Base-by-base conservation (phyloP, 352 stramenopile genomes). In the Globisporangium orthogonon region DNA sequence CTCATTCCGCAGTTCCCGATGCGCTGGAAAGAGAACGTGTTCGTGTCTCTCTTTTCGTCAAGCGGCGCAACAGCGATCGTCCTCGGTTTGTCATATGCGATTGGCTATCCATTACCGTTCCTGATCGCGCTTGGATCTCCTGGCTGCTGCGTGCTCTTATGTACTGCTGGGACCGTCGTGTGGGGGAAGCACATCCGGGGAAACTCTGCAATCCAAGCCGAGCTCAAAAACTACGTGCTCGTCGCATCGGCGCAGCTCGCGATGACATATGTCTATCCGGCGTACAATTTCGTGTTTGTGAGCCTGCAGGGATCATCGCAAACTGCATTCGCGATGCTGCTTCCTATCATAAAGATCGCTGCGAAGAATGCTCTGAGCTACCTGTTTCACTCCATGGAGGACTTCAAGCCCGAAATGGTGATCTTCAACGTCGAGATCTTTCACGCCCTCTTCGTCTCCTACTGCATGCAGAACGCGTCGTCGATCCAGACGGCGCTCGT, bases 11-110 rank as follows among this genome's bases (percentile, higher is more conserved):
- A 29, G 11, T 58, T 72, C 15, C 55, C 57, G 9, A 23, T 40
- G 35, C 35, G 35, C 7, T 40, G 2, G 35, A 40, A 14, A 40
- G 35, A 40, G 35, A 40, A 40, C 35, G 35, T 14, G 35, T 11
- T 65, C 1, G 51, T 72, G 15, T 52, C 60, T 11, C 45, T 62
- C 0, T 43, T 52, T 1, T 44, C 62, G 0, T 59, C 54, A 11
- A 59, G 46, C 1, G 30, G 53, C 10, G 48, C 60, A 0, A 29
- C 65, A 3, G 35, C 35, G 10, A 40, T 14, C 35, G 35, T 40
- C 4, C 63, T 66, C 31, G 35, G 35, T 14, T 40, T 40, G 10
- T 11, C 35, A 10, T 2, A 40, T 14, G 35, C 5, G 10, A 40
- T 40, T 3, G 35, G 35, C 35, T 40, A 40, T 14, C 35, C 35